These are phyloP conservation scores for Dryas alaskensis DNA, from an alignment of 306 rosid species.

Conservation along the genomic window DNA sequence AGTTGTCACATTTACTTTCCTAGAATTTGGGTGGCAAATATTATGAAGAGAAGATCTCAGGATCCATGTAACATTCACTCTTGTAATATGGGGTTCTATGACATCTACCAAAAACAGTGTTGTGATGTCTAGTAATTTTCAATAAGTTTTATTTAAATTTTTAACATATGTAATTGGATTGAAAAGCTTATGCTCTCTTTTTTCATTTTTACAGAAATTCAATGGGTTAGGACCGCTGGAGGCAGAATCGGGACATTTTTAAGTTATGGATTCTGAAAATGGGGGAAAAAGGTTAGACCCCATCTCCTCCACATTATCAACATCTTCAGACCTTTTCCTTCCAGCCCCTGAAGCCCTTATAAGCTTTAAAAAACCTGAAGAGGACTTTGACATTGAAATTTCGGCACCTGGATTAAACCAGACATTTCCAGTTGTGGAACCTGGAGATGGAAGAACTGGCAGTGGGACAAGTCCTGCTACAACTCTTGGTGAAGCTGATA, in stretches of 20 bases:
- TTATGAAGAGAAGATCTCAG: neutral
- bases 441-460: conserved; percentile 16
- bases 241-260: conserved; percentile 15
- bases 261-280: conserved; percentile 32
- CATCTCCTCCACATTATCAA: conserved; percentile 7
- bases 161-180: neutral
- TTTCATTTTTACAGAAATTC: neutral
- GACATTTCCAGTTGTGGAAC: conserved; percentile 12
- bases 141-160: neutral
- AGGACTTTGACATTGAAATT: neutral
- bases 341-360: neutral
- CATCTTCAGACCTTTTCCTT: conserved; percentile 22
- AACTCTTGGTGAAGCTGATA: conserved; percentile 15
- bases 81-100: neutral
- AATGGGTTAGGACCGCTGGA: conserved; percentile 23
- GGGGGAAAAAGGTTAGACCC: conserved; percentile 12
- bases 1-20: too few species aligned
- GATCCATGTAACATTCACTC: neutral
- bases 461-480: neutral
- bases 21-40: neutral
- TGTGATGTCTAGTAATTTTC: neutral
- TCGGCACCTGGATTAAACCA: neutral
- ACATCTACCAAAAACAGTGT: too few species aligned
- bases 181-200: neutral
- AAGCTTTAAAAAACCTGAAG: neutral